Evolutionary conservation across 306 rosid genomes (phyloP).

Genomic region (Luffa acutangula): DNA sequence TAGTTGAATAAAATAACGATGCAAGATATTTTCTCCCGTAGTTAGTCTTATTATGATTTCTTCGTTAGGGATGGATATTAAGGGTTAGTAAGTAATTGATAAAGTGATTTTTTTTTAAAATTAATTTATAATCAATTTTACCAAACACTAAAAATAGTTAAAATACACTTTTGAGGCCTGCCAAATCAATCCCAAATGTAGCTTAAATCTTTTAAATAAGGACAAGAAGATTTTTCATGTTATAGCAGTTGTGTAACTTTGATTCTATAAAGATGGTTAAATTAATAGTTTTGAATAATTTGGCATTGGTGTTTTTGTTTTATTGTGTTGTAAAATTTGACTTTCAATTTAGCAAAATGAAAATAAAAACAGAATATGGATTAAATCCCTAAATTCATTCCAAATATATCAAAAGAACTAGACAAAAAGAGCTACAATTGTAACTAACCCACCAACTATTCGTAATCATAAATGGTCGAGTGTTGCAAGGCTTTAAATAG

Average conservation of each 20-base stretch:
- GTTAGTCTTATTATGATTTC: not conserved
- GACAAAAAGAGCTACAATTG: not conserved
- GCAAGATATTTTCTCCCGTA: not conserved
- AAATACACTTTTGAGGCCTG: too few species aligned
- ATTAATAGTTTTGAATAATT: not conserved
- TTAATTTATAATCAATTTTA: too few species aligned
- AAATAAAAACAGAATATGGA: not conserved
- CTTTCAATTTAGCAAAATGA: not conserved
- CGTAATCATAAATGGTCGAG: not conserved
- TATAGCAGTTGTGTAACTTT: not conserved
- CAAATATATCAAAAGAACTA: not conserved
- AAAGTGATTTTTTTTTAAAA: too few species aligned
- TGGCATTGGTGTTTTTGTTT: not conserved
- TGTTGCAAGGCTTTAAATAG: not conserved
- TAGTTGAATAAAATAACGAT: not conserved
- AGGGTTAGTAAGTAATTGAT: too few species aligned
- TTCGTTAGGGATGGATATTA: not conserved
- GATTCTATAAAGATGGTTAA: not conserved
- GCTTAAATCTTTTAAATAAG: not conserved
- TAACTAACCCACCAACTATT: not conserved
- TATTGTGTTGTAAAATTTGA: not conserved
- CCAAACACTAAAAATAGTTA: too few species aligned
- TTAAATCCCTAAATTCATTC: not conserved
- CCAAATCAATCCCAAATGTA: too few species aligned
- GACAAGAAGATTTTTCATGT: not conserved